Evolutionary conservation across 2,329 filamentous ascomycete species (phyloP).

Genomic region (Albophoma yamanashiensis): DNA sequence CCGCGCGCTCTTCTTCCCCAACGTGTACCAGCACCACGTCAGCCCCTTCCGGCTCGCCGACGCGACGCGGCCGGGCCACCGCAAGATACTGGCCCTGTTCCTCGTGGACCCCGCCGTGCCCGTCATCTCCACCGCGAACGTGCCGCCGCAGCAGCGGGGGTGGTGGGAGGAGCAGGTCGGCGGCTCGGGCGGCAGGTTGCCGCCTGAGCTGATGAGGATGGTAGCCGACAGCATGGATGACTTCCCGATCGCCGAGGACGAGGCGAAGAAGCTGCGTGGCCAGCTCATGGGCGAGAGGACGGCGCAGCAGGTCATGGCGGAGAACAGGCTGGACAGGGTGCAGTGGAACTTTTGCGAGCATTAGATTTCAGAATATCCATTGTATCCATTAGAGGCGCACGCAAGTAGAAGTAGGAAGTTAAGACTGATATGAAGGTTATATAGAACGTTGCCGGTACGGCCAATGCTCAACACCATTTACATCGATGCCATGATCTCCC

Average conservation of each 20-base stretch:
- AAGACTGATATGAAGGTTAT: no score
- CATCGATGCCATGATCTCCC: neutral
- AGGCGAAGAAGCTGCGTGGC: neutral
- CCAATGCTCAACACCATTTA: no score
- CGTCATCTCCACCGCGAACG: conserved; percentile 30
- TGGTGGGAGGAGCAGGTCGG: conserved; percentile 20
- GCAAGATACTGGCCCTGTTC: conserved; percentile 49
- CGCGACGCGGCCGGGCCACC: conserved; percentile 39
- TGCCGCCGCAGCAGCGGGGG: conserved; percentile 29
- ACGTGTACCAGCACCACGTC: conserved; percentile 40
- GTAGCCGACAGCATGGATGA: neutral
- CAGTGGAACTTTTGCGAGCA: neutral
- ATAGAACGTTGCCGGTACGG: no score
- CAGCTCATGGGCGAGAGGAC: neutral
- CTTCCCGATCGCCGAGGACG: neutral
- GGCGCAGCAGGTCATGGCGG: neutral
- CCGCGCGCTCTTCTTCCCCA: conserved; percentile 46
- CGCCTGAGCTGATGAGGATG: neutral
- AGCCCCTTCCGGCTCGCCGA: conserved; percentile 41
- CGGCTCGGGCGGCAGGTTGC: neutral
- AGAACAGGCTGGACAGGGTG: neutral
- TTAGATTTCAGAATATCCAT: neutral
- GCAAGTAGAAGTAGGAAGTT: no score
- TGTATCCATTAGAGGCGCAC: neutral
- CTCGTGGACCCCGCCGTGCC: conserved; percentile 45